A percentile compares a stretch with the other conserved stretches of the same genome.
These are phyloP conservation scores for Drosera spatulata DNA, from an alignment of 179 eudicot genomes.

Conservation along the genomic window DNA sequence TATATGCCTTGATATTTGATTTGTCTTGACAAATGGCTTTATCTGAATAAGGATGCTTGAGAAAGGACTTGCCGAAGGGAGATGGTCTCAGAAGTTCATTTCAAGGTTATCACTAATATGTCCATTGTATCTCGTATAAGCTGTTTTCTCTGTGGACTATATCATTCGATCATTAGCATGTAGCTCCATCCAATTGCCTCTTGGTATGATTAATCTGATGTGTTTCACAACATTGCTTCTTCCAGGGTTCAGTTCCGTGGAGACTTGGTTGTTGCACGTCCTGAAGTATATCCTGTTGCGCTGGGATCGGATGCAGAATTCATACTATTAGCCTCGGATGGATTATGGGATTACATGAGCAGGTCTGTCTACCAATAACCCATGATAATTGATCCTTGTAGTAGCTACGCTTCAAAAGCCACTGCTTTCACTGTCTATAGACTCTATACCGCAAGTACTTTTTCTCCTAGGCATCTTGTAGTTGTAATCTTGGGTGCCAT, in stretches of 20 bases:
- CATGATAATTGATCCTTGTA: background rate
- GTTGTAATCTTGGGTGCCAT: no score
- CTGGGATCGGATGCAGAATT: conserved; percentile 78
- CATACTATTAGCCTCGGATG: conserved; percentile 80
- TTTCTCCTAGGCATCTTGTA: no score
- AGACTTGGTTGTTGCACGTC: conserved; percentile 69
- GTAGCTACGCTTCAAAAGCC: no score
- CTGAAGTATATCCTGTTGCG: conserved; percentile 60
- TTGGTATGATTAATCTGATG: background rate
- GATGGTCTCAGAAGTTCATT: conserved; percentile 73
- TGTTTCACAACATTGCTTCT: background rate
- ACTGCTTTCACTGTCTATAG: no score
- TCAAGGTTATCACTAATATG: conserved; percentile 45
- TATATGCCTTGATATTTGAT: conserved; percentile 10
- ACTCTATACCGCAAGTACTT: no score
- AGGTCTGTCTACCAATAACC: conserved; percentile 28
- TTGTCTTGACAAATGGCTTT: conserved; percentile 7
- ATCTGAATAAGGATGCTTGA: conserved; percentile 54
- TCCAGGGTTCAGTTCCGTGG: conserved; percentile 57
- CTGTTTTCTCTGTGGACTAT: no score
- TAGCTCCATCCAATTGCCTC: no score
- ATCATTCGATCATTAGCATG: no score
- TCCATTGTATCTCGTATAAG: no score
- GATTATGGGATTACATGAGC: conserved; percentile 91
- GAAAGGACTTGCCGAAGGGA: conserved; percentile 70